Percentiles rank a stretch among this genome's conserved stretches.
These are phyloP conservation scores for Cryphonectria japonica DNA, from an alignment of 2,329 filamentous ascomycete genomes.

Conservation along the genomic window DNA sequence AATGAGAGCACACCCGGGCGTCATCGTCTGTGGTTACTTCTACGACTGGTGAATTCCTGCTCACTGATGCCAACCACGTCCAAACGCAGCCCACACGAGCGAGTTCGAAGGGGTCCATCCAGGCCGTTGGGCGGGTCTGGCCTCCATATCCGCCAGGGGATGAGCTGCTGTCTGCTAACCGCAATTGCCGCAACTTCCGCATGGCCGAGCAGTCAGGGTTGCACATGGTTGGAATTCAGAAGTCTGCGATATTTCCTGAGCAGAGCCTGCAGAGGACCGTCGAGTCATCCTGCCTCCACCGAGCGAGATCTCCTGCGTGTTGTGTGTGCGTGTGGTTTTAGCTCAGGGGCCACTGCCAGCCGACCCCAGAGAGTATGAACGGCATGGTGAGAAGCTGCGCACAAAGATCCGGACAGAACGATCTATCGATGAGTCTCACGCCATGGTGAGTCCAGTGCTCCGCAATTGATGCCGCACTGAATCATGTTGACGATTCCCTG, in stretches of 20 bases:
- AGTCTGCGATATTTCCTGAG: neutral
- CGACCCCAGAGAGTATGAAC: neutral
- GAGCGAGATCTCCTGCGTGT: neutral
- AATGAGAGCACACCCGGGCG: neutral
- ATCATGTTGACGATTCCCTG: neutral
- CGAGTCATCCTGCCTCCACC: neutral
- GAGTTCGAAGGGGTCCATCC: neutral
- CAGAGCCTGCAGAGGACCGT: neutral
- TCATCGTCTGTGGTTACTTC: neutral
- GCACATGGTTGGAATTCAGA: neutral
- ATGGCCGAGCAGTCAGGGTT: neutral
- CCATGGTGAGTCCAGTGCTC: neutral
- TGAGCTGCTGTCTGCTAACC: neutral
- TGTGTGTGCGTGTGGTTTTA: neutral
- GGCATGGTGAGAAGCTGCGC: neutral
- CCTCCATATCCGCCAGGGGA: neutral
- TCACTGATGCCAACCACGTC: neutral
- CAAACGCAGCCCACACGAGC: neutral
- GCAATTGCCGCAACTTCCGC: constrained; percentile 3
- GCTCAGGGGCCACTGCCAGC: neutral
- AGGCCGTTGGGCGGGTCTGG: neutral
- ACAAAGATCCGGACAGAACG: neutral
- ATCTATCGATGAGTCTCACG: neutral
- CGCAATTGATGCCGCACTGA: neutral
- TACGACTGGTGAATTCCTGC: neutral